Percentiles rank a stretch among this genome's conserved stretches.
phyloP scores from a whole-genome alignment of 306 rosid genomes.

The Rosa rugosa region DNA sequence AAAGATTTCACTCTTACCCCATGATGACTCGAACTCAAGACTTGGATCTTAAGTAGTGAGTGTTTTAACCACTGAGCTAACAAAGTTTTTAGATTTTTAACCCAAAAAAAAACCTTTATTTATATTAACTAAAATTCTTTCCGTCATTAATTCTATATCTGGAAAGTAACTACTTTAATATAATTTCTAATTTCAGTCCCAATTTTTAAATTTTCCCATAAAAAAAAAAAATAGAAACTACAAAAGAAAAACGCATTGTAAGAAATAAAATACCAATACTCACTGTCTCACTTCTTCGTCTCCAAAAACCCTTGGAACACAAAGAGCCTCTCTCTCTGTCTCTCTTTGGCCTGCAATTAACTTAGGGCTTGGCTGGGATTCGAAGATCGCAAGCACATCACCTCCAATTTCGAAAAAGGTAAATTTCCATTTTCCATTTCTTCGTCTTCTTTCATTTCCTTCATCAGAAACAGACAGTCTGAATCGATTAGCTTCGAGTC shows the following conservation, averaged over 20 bases:
- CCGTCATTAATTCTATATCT: background rate
- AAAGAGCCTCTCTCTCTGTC: background rate
- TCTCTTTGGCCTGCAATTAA: background rate
- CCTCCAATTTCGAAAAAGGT: background rate
- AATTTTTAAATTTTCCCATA: too few relatives aligned
- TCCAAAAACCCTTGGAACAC: background rate
- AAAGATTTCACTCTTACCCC: too few relatives aligned
- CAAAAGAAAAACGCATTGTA: too few relatives aligned
- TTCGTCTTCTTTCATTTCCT: background rate
- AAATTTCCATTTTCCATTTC: background rate
- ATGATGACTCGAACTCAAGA: too few relatives aligned
- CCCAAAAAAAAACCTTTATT: too few relatives aligned
- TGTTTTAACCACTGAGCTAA: too few relatives aligned
- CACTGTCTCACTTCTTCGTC: background rate
- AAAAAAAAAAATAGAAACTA: background rate
- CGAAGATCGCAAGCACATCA: background rate
- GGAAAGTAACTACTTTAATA: background rate
- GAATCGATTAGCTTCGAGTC: background rate
- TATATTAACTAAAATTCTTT: too few relatives aligned
- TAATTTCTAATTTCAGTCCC: background rate
- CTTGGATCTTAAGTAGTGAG: too few relatives aligned
- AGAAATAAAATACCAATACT: background rate
- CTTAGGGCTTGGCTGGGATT: background rate
- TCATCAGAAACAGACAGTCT: background rate
- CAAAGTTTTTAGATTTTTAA: too few relatives aligned